Percentiles rank a stretch among this genome's conserved stretches.
Conservation (phyloP, 2,329 filamentous ascomycete species). For the Chrysoporthe austroafricana region DNA sequence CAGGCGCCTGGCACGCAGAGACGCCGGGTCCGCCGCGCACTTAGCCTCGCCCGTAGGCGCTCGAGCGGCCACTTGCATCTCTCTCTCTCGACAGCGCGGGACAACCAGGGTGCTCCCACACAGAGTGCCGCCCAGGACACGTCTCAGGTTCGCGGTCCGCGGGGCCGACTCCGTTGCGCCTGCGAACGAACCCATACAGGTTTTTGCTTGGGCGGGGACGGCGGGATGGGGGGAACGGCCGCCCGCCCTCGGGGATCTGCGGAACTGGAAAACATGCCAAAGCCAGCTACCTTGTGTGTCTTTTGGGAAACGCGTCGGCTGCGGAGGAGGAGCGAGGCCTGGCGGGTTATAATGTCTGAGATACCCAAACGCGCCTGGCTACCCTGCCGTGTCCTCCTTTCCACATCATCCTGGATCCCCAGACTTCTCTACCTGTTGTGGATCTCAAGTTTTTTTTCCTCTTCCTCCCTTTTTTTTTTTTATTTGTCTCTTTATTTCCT, state of each 20-base stretch:
- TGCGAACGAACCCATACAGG: neutral
- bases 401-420: slow-evolving; percentile 6
- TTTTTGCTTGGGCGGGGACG: neutral
- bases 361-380: slow-evolving; percentile 25
- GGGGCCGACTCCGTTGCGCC: neutral
- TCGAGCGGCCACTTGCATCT: neutral
- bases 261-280: slow-evolving; percentile 21
- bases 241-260: neutral
- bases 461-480: slow-evolving; percentile 16
- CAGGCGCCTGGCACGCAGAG: neutral
- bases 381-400: slow-evolving; percentile 13
- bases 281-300: neutral
- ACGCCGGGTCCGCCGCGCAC: neutral
- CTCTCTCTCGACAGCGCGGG: neutral
- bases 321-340: slow-evolving; percentile 21
- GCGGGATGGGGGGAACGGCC: neutral
- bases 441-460: slow-evolving; percentile 14
- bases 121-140: neutral
- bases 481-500: neutral
- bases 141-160: neutral
- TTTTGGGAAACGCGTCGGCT: neutral
- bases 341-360: slow-evolving; percentile 29
- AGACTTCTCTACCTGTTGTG: neutral
- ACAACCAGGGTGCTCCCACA: neutral
- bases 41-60: neutral